Base-by-base conservation (phyloP, 1,139 yeast species). In the Kluyveromyces sp. region DNA sequence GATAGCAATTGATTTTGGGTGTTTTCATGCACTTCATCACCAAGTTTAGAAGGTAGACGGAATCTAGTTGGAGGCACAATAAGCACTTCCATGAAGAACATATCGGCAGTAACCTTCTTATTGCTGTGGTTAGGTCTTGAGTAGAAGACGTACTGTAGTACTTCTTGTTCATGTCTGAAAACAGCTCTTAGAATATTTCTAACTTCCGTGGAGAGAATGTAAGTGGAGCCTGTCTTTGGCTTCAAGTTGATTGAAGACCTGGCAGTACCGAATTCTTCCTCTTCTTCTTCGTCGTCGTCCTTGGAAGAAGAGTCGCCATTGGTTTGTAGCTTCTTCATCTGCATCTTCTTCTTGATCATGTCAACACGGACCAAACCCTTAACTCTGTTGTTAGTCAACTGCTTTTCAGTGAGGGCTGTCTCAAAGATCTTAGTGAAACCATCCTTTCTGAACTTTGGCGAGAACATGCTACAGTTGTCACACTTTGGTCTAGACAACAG, bases 21-120 rank as follows among this genome's bases (percentile, higher is more conserved):
- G 66, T 89, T 90, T 68, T 94, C 96, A 65, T 92, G 98, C 52
- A 92, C 79, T 65, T 88, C 96, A 49, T 92, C 98, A 48, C 98
- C 98, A 49, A 94, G 74, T 66, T 90, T 90, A n/a, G 96, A 84
- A 15, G 98, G 98, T 55, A 92, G 77, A 68, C 99, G 78, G 73
- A 92, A 94, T 67, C 97, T 77, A 3, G 98, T 94, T 43, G 98
- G 94, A 34, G 99, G 98, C 34, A 94, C 97, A 45, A 89, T 83
- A 50, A 94, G 71, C 4, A 88, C 79, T 56, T 86, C 90, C 57
- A 88, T 75, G 71, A 94, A 94, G 68, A 92, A 94, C 74, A 88
- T 77, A 61, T 92, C 96, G n/a, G 96, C 84, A 36, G 76, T 70
- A 8, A 86, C 78, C 25, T 54, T 54, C 32, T 72, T 74, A 38